Base-by-base conservation (phyloP, 2,329 filamentous ascomycete species). In the Paramyrothecium roridum region DNA sequence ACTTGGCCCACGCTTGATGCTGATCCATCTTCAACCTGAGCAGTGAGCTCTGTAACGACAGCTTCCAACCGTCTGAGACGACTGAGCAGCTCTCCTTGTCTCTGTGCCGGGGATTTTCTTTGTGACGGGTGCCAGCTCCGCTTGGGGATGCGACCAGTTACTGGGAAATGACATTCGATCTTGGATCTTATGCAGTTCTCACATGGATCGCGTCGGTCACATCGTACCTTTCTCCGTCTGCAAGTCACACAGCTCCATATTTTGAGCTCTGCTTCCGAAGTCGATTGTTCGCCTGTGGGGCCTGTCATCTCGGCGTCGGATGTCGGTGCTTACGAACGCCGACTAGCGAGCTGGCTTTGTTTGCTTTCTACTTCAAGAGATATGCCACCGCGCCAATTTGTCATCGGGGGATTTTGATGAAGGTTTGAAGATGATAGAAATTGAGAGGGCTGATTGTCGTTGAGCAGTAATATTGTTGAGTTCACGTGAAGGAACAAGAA, bases 241-340 rank as follows among this genome's bases (percentile, higher is more conserved):
- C 68, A 70, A 21, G 61, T 63, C 23, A 70, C 59, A 48, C 68
- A 70, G 57, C 66, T 70, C 68, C 68, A 70, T 54, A 66, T 63
- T 12, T 61, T 65, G 50, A 68, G 61, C n/a, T 21, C 57, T 11
- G 53, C 34, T 20, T 50, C 47, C n/a, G 45, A 34, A 16, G 17
- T n/a, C 16, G 49, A 19, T 16, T 17, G 40, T 12, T 11, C 30
- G 6, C 10, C 8, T 11, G 26, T n/a, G 26, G 49, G 17, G 30
- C 21, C 30, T 20, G 16, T 16, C 30, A 20, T 20, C 26, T 26
- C 30, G 6, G 33, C 50, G 46, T 58, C 59, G 61, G 61, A 52
- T 52, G 59, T 61, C 59, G 60, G 58, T n/a, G 55, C 30, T 59
- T 62, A 53, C 37, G 46, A 55, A 52, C 26, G 50, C 57, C 57